Evolutionary conservation across 192 early-diverging fungal genomes (phyloP).

Genomic region (Piromyces finnis): DNA sequence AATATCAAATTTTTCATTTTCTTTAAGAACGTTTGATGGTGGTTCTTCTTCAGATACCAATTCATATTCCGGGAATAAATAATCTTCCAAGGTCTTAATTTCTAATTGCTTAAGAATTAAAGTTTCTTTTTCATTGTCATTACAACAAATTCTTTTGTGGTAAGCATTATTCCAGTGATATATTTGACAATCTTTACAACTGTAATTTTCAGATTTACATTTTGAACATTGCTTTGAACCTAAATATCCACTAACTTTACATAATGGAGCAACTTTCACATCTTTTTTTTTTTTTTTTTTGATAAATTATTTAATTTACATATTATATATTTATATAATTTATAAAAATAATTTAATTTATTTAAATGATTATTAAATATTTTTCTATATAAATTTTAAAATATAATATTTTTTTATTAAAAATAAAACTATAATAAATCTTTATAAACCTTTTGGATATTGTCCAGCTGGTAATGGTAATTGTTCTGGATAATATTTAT

Average conservation of each 20-base stretch:
- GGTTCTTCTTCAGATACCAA: slow-evolving; percentile 34
- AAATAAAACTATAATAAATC: too few relatives aligned
- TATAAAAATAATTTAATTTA: too few relatives aligned
- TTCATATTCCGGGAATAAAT: slow-evolving; percentile 21
- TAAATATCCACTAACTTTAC: slow-evolving; percentile 24
- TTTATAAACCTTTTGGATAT: background rate
- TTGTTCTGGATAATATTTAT: background rate
- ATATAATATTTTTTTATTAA: too few relatives aligned
- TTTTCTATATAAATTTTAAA: too few relatives aligned
- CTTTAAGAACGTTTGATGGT: background rate
- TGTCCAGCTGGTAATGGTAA: background rate
- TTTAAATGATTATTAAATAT: too few relatives aligned
- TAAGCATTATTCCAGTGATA: slow-evolving; percentile 61
- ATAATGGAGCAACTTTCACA: background rate
- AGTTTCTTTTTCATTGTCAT: background rate
- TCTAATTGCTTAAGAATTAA: background rate
- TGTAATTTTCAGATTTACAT: slow-evolving; percentile 59
- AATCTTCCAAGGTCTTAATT: slow-evolving; percentile 1
- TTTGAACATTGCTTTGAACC: slow-evolving; percentile 59
- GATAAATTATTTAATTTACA: too few relatives aligned
- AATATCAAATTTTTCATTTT: background rate
- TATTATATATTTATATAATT: too few relatives aligned
- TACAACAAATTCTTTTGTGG: slow-evolving; percentile 42
- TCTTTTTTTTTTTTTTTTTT: background rate
- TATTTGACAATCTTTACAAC: slow-evolving; percentile 67